phyloP scores from a whole-genome alignment of 139 green algal species.

The Coelastrella sp. region DNA sequence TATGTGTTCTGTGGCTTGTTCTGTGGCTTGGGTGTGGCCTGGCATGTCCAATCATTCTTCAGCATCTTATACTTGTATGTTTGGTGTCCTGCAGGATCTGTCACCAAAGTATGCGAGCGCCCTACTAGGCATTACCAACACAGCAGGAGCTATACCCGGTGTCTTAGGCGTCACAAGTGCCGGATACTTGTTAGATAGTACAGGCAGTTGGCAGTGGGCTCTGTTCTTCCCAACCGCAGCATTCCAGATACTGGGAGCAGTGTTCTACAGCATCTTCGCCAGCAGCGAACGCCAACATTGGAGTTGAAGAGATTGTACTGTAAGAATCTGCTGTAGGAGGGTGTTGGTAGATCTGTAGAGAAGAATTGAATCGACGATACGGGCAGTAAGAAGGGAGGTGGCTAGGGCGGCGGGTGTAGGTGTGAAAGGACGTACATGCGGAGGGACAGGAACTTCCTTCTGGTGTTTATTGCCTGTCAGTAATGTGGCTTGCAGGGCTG shows the following conservation, averaged over 20 bases:
- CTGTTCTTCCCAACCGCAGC: constrained; percentile 89
- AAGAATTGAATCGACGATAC: too few species aligned
- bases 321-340: too few species aligned
- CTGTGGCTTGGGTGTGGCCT: too few species aligned
- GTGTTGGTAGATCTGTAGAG: too few species aligned
- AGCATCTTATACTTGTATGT: not conserved
- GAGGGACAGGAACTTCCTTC: too few species aligned
- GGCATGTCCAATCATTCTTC: too few species aligned
- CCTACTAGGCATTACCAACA: constrained; percentile 97
- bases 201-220: constrained; percentile 81
- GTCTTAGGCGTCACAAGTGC: constrained; percentile 90
- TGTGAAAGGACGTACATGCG: too few species aligned
- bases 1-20: not conserved
- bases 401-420: too few species aligned
- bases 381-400: too few species aligned
- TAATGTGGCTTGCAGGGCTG: too few species aligned
- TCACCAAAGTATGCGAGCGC: constrained; percentile 89
- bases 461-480: too few species aligned
- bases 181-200: constrained; percentile 83
- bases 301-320: constrained; percentile 44
- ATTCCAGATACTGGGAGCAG: constrained; percentile 85
- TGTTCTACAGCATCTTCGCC: constrained; percentile 87
- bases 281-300: constrained; percentile 86
- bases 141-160: constrained; percentile 89
- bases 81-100: constrained; percentile 76